Evolutionary conservation across 129 eudicot genomes (phyloP), one percentile per base, ranked within the genome.

Genomic region (Flaveria linearis): DNA sequence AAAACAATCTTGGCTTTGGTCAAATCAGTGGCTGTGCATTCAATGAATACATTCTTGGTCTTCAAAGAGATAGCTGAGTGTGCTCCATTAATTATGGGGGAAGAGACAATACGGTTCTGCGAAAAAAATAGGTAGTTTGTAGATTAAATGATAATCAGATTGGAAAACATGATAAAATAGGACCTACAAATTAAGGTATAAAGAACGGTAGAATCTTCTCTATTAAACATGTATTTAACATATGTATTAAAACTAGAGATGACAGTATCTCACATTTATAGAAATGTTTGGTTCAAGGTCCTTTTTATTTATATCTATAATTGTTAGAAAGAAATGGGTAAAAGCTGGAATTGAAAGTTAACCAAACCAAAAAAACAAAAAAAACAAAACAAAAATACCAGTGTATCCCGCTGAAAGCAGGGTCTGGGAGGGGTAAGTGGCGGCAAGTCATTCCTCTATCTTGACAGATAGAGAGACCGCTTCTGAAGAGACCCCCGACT

Each of bases 11-110:
- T 94, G 80, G 98, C 98, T 69, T 91, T 94, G 3, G 98, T 94
- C 80, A 94, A 87, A 82, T 94, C 98, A 49, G 97, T 94, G 75
- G 98, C 98, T 67, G 98, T 94, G 90, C 98, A 91, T 70, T 94
- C 98, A 41, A 94, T 94, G 79, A 94, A 91, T 58, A 94, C 93
- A 61, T 94, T 91, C 86, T 83, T 91, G 83, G 98, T 91, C 88
- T 86, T 86, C 69, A 91, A 76, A 41, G 87, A 76, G 80, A 94
- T 91, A 46, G 98, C 98, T 7, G 98, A 94, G 89, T 94, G 97
- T 18, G 97, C 87, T 79, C 98, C 96, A 71, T 94, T 94, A 28
- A 94, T 94, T 17, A 94, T 49, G 98, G 98, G 18, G 98, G 98
- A 56, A 94, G 68, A 75, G 98, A 94, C 84, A 94, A 82, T 55